Base-by-base conservation (phyloP, 352 stramenopile species). In the Peronospora destructor region DNA sequence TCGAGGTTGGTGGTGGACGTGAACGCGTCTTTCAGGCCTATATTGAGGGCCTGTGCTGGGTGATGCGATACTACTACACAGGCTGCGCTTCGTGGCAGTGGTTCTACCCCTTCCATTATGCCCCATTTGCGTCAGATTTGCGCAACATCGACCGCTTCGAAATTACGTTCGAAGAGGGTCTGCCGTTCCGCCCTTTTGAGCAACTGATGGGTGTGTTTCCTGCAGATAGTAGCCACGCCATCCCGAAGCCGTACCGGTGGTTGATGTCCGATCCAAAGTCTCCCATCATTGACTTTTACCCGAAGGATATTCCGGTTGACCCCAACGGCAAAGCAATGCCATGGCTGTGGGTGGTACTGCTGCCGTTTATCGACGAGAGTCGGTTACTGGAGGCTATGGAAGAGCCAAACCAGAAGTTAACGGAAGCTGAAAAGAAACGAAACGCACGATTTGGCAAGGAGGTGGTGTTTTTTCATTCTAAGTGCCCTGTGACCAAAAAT, bases 51-150 rank as follows among this genome's bases (percentile, higher is more conserved):
- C 66, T 99, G 9, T 95, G 96, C 66, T 99, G 97, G 97, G 97
- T 97, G 61, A 90, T 99, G 65, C 87, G 91, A 19, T 99, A 99
- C 74, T 99, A 99, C 67, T 98, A 98, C 70, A 87, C 85, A 44
- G 97, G 97, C 1, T 98, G 97, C 66, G 95, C 96, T 39, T 98
- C 88, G 48, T 99, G 97, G 97, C 85, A 95, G 36, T 99, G 97
- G 97, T 99, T 98, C 65, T 99, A 98, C 67, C 97, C 96, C 2
- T 99, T 98, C 69, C 97, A 99, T 67, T 99, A 99, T 73, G 94
- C 95, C 0, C 93, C 93, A 2, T 93, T 98, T 36, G 83, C 94
- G 17, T 95, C 82, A 0, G 93, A 98, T 60, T 67, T 98, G 57
- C 86, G 72, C 33, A 91, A 94, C 51, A 86, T 97, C 28, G 80